Conservation (phyloP, 164 flowering plant genomes). For the Vitis cinerea region DNA sequence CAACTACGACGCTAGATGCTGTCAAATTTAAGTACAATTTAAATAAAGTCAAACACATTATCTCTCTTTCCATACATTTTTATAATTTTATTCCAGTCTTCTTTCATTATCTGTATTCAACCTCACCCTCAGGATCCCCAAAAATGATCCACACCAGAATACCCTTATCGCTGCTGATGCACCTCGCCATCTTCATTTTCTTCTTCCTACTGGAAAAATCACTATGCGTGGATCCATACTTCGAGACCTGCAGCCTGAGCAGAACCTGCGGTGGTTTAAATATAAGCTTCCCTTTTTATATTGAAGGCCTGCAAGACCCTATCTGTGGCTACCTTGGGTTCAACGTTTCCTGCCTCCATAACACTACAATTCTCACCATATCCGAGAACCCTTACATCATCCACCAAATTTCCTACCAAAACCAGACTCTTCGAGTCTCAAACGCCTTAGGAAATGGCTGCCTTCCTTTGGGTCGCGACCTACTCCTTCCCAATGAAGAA, state of each 20-base stretch:
- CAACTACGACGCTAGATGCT: too few relatives aligned
- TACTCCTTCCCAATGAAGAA: constrained; percentile 3
- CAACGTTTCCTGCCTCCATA: constrained; percentile 27
- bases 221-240: constrained; percentile 10
- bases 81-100: too few relatives aligned
- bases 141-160: too few relatives aligned
- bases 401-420: constrained; percentile 27
- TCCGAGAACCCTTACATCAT: constrained; percentile 17
- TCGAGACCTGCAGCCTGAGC: constrained; percentile 24
- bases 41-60: too few relatives aligned
- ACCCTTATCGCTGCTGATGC: background rate
- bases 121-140: too few relatives aligned
- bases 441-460: constrained; percentile 5
- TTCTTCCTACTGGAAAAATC: background rate
- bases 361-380: constrained; percentile 21
- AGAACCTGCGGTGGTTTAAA: constrained; percentile 26
- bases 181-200: constrained; percentile 1
- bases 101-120: too few relatives aligned
- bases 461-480: constrained; percentile 12
- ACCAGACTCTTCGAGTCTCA: constrained; percentile 25
- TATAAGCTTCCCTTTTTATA: constrained; percentile 44
- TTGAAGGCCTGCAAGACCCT: constrained; percentile 20
- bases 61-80: too few relatives aligned
- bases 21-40: too few relatives aligned
- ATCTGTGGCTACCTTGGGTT: constrained; percentile 51